Evolutionary conservation across 2,329 filamentous ascomycete genomes (phyloP), one percentile per base, ranked within the genome.

Genomic region (Periconia digitata): DNA sequence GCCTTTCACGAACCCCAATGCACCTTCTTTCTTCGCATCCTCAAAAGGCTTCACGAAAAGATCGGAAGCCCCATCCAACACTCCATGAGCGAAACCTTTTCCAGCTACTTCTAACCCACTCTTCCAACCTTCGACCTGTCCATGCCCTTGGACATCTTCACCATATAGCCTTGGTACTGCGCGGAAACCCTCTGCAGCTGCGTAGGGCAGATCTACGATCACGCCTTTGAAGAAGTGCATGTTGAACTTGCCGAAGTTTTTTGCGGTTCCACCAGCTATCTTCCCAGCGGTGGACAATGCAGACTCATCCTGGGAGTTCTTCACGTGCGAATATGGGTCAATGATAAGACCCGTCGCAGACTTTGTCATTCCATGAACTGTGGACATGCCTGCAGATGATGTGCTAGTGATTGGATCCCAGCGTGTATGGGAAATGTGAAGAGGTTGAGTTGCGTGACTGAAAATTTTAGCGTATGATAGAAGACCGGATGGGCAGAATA

Each of bases 371-470:
- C 80, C 76, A 1, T 77, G 76, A 1, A 85, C 64, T 0, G 79
- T 80, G 6, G 76, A 75, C 17, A 80, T 73, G 6, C 86, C 53
- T 0, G 85, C 84, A 3, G 82, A 81, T 2, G 79, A 77, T 4
- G 81, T 74, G 3, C 85, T 84, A 1, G 85, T 86, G n/a, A 89
- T 71, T 0, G 86, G 86, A 61, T 89, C 86, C 7, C 85, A 75
- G 15, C 72, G 61, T 1, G 52, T 49, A 35, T 66, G 65, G 6
- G 66, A 61, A 22, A 75, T 74, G 16, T 50, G 38, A n/a, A 71
- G 58, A 1, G 60, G 58, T 4, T 62, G 51, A 8, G 53, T 56
- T 43, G 55, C 45, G 47, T 58, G 46, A n/a, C 56, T 59, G 17
- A 8, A 2, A 22, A 8, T 17, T 6, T n/a, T n/a, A n/a, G n/a